Conservation (phyloP, 176 grass and related monocot genomes). For the Aegilops longissima region DNA sequence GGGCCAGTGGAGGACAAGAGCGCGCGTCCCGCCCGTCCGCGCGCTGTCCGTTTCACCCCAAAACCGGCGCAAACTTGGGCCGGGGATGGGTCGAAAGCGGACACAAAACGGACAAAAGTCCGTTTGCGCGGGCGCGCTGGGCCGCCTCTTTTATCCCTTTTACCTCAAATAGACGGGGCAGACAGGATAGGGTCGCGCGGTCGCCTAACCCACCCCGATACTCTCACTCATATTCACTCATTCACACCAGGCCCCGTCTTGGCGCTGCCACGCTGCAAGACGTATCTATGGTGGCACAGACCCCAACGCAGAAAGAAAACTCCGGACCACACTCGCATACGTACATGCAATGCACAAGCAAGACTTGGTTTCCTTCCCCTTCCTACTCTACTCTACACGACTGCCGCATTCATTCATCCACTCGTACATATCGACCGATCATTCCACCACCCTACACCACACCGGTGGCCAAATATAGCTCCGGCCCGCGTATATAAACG, state of each 20-base stretch:
- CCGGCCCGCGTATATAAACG: slow-evolving; percentile 27
- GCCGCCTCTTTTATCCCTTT: no score
- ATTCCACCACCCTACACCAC: background rate
- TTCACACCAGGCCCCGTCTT: background rate
- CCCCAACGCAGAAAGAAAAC: slow-evolving; percentile 28
- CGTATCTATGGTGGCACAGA: slow-evolving; percentile 41
- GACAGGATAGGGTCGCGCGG: no score
- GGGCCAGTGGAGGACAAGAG: no score
- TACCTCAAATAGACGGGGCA: no score
- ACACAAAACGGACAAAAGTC: no score
- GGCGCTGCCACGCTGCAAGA: slow-evolving; percentile 29
- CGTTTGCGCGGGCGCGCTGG: no score
- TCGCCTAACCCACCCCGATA: no score
- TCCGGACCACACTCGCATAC: slow-evolving; percentile 38
- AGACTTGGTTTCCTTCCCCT: slow-evolving; percentile 29
- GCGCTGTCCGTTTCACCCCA: no score
- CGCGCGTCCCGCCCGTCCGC: no score
- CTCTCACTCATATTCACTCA: background rate
- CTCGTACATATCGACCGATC: background rate
- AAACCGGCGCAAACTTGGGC: no score
- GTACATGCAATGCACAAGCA: slow-evolving; percentile 11
- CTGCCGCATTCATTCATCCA: background rate
- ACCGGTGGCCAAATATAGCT: slow-evolving; percentile 15
- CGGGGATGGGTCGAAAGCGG: no score
- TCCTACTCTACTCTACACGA: background rate